These are phyloP conservation scores for Isatis tinctoria DNA, from an alignment of 345 rosid genomes.

Conservation along the genomic window DNA sequence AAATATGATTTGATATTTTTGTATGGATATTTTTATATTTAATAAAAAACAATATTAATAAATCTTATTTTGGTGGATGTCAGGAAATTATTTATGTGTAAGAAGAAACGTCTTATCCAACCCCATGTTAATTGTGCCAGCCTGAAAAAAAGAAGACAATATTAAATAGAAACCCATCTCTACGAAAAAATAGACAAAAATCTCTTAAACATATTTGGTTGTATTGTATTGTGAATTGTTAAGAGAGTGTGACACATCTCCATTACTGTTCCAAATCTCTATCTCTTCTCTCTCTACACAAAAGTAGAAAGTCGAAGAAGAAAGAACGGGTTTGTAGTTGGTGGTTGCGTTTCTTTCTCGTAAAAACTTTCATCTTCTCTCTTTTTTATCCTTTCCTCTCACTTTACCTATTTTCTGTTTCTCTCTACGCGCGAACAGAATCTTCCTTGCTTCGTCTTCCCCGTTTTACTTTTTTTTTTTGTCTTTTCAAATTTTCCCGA, in stretches of 20 bases:
- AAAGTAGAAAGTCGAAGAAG: conserved; percentile 32
- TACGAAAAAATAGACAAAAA: neutral
- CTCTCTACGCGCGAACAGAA: conserved; percentile 10
- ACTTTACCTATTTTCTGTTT: neutral
- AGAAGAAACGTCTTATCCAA: conserved; percentile 28
- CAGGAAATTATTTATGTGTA: conserved; percentile 24
- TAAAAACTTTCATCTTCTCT: neutral
- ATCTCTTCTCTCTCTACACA: conserved; percentile 3
- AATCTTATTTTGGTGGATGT: conserved; percentile 9
- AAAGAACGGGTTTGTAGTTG: conserved; percentile 49
- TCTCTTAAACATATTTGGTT: neutral
- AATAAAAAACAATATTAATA: neutral
- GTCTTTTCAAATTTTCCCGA: neutral
- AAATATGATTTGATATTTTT: neutral
- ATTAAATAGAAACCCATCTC: neutral
- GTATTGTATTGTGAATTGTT: neutral
- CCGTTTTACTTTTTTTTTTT: neutral
- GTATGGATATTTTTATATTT: neutral
- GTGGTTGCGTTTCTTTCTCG: conserved; percentile 44
- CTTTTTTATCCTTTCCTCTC: neutral
- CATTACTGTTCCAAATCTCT: conserved; percentile 20
- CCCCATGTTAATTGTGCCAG: conserved; percentile 30
- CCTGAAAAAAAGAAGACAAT: neutral
- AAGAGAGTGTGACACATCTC: conserved; percentile 22
- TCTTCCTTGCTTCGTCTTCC: neutral